Evolutionary conservation across 164 flowering plant species (phyloP), one percentile per base, ranked within the genome.

Genomic region (Litsea cubeba): DNA sequence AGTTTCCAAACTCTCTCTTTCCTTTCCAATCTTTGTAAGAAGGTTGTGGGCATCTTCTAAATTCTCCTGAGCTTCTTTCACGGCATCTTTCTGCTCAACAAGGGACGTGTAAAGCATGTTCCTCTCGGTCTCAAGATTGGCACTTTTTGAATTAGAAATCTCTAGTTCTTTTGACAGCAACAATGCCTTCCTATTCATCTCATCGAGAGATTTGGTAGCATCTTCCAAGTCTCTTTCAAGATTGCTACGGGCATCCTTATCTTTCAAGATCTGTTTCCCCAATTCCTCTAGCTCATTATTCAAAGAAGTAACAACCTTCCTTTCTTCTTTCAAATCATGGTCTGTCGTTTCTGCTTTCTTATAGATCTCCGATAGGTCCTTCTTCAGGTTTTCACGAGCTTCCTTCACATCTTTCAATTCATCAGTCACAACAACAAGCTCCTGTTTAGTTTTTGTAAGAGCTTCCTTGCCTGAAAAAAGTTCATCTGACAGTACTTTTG

Each of bases 31-130:
- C 68, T 83, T 90, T 89, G 85, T 77, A 11, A 90, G 82, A 14
- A 91, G 76, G 77, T 80, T 82, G 75, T 91, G 95, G 0, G 92
- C 97, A 79, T 93, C 97, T 85, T 95, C 99, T 78, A 93, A 79
- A 79, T 93, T 89, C 73, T 88, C 97, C 54, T 66, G 75, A 3
- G 91, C 88, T 74, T 84, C 95, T 82, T 81, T 80, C 8, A 90
- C 70, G 2, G 79, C 68, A 23, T 75, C 81, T 80, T 85, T 91
- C 71, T 93, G 93, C 72, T 88, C 94, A 0, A 75, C 73, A 1
- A 95, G 81, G 50, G 93, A 74, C 60, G 74, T 81, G 77, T 82
- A 81, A 40, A 92, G 82, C 68, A 81, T 77, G 50, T 82, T 82
- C 68, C 82, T 91, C 79, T 95, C 99, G 5, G 77, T 83, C 76